Base-by-base conservation (phyloP, 164 flowering plant genomes). In the Umbellularia californica region DNA sequence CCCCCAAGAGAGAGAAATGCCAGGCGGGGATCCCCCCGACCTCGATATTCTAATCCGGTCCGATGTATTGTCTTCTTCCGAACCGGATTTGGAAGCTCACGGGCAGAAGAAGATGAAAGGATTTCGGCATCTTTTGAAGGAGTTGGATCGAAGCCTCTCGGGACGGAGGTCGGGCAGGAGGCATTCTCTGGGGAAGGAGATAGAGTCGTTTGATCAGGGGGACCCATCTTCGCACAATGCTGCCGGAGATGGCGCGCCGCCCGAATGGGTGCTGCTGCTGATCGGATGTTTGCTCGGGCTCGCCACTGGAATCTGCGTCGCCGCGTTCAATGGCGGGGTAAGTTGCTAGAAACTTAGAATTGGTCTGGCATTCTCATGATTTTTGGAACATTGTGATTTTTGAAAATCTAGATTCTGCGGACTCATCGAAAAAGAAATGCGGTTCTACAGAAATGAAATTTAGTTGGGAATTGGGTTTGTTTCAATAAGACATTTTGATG, bases 281-380 rank as follows among this genome's bases (percentile, higher is more conserved):
- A 78, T 96, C 35, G 97, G 98, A 33, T 96, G 99, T 79, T 89
- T 96, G 65, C 90, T 96, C n/a, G 98, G 99, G 50, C 87, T 96
- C 74, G 95, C 98, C 35, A 91, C 98, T 33, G 99, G 99, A 23
- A 85, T 96, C 58, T 92, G 88, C 50, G 98, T 94, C 7, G 99
- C 95, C 5, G 93, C 90, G 33, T 96, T 96, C 78, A 96, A 91
- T 60, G 87, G 80, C 6, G 95, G 93, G 88, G 97, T 95, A 12
- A 50, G 90, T 41, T 1, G 47, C 5, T 30, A 0, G 35, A 30
- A 30, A 30, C 35, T 60, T 60, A n/a, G 11, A 60, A 60, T 23
- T 23, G 23, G 10, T 7, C 23, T 60, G 64, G 64, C 4, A 60
- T 60, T 60, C n/a, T 23, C 10, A 19, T 20, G 64, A 23, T 19